Conservation (phyloP, 2,329 filamentous ascomycete genomes). For the Penicillium griseofulvum region DNA sequence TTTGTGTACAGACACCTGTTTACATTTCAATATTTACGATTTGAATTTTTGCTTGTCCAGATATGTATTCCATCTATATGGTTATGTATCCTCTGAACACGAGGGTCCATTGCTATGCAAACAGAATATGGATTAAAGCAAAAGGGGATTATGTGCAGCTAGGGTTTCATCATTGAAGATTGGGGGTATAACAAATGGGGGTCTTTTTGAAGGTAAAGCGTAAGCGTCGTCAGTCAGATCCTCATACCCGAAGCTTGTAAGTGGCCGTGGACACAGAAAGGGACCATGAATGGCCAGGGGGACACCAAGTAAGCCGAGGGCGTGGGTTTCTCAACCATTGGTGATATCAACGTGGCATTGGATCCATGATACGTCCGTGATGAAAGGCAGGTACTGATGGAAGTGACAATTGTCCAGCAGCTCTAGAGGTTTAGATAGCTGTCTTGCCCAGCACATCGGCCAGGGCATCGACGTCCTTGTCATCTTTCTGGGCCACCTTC, state of each 20-base stretch:
- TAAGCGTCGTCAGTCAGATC: slow-evolving; percentile 20
- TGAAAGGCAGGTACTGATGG: slow-evolving; percentile 2
- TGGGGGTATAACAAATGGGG: slow-evolving; percentile 25
- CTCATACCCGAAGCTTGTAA: slow-evolving; percentile 10
- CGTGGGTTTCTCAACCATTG: neutral
- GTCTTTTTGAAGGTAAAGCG: slow-evolving; percentile 15
- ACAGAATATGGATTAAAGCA: slow-evolving; percentile 15
- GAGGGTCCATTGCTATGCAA: slow-evolving; percentile 21
- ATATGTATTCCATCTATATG: slow-evolving; percentile 21
- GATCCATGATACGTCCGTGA: slow-evolving; percentile 2
- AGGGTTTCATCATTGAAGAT: slow-evolving; percentile 20
- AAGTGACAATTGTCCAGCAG: neutral
- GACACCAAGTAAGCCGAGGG: neutral
- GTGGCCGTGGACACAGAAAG: neutral
- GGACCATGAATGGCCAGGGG: neutral
- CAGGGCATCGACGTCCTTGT: slow-evolving; percentile 78
- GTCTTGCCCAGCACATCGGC: slow-evolving; percentile 75
- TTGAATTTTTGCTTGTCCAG: neutral
- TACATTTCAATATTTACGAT: neutral
- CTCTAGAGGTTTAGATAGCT: slow-evolving; percentile 25
- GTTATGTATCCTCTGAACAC: slow-evolving; percentile 16
- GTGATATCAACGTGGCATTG: neutral
- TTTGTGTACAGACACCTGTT: neutral
- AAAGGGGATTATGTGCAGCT: slow-evolving; percentile 23
- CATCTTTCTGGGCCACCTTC: slow-evolving; percentile 68